Evolutionary conservation across 805 yeast genomes (phyloP), one percentile per base, ranked within the genome.

Genomic region (Metschnikowia kunwiensis): DNA sequence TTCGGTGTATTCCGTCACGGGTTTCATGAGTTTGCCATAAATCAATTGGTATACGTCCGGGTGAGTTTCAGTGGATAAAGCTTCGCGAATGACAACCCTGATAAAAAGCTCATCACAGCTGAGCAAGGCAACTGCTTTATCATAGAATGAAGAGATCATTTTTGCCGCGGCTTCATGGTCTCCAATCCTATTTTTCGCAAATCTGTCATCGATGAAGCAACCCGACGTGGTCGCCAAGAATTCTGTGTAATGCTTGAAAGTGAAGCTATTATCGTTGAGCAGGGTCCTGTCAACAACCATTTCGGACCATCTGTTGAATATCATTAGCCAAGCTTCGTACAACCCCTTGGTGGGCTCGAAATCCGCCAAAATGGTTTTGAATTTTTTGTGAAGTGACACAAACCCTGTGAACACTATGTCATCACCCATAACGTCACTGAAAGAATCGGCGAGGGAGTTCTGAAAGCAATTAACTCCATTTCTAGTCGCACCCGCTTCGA

Each of bases 201-300:
- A 69, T 16, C 42, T 55, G 5, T 60, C 52, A 13, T 44, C 50
- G 16, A 81, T 53, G 38, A 82, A 74, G 11, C 80, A 69, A 28
- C 94, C 87, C 32, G 86, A 74, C 0, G 82, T 63, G 0, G 87
- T 76, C 2, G 87, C 86, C 42, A 86, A 57, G 42, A 81, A 78
- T 7, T 91, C 93, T 2, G 87, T 79, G 52, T 73, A 80, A 51
- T 80, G 82, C 48, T 83, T 66, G 57, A 78, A 78, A 17, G 77
- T 72, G 7, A 63, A 48, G 40, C 55, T 76, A n/a, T 62, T 68
- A 61, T 50, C 71, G 49, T 48, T 61, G 42, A 33, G 57, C 13
- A 39, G 42, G n/a, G 48, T 35, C 25, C 46, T 51, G 15, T 43
- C 54, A 10, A 54, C 62, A 10, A 64, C 47, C 40, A 51, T 53